Base-by-base conservation (phyloP, 768 basidiomycete species). In the Aureoboletus auriporus region DNA sequence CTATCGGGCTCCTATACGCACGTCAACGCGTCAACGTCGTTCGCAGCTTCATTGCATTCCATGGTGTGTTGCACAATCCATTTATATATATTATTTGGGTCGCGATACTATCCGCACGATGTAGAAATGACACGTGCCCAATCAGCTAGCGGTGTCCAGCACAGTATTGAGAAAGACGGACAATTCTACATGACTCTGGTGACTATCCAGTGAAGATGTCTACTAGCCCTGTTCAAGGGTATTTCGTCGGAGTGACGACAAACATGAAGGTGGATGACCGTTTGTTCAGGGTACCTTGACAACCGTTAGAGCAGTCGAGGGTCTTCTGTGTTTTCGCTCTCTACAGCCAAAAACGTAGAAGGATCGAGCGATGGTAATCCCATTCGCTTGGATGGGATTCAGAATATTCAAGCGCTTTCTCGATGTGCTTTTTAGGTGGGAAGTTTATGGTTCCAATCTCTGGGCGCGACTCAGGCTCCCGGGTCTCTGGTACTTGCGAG, bases 281-380 rank as follows among this genome's bases (percentile, higher is more conserved):
- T 36, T 46, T 66, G 28, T 68, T 60, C 51, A 65, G 50, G 43
- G 44, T 69, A 6, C 68, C 67, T 14, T 52, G 57, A 13, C 43
- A 50, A 16, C 23, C 46, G 1, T 31, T 67, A 29, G 59, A 67
- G 28, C 52, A 53, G 14, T 65, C 61, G n/a, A 54, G 44, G 28
- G 12, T 63, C 33, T 67, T 67, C 30, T 50, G 49, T 67, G 52
- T 64, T 64, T 46, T 41, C 49, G n/a, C 46, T 65, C 12, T 61
- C 63, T 36, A 27, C 31, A 16, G 5, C 44, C 5, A 35, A 34
- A 20, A n/a, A 50, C 23, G 14, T 30, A 26, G 64, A 68, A 38
- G 60, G 62, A 2, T 48, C 40, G 5, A 49, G 37, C n/a, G 53
- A 62, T 27, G 30, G 31, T n/a, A 50, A 60, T 35, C 64, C 62